phyloP scores from a whole-genome alignment of 306 rosid genomes.

The Castanopsis chinensis region DNA sequence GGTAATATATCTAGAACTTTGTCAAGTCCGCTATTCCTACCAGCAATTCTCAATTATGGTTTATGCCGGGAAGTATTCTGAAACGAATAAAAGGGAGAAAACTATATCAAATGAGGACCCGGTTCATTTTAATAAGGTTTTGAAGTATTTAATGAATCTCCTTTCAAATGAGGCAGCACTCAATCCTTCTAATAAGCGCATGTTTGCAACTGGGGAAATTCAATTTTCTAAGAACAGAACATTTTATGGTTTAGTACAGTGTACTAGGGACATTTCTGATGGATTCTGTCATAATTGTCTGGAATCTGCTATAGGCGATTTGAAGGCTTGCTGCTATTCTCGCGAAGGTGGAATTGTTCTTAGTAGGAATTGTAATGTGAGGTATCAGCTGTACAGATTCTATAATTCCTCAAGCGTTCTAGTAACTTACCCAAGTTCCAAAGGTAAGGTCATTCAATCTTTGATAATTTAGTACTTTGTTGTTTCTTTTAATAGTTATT shows the following conservation, averaged over 20 bases:
- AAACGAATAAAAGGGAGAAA: slow-evolving; percentile 18
- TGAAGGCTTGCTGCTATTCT: slow-evolving; percentile 32
- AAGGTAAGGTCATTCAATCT: slow-evolving; percentile 11
- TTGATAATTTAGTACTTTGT: too few relatives aligned
- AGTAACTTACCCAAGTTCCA: slow-evolving; percentile 17
- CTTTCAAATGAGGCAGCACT: slow-evolving; percentile 32
- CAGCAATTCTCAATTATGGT: slow-evolving; percentile 21
- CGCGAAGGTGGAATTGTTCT: slow-evolving; percentile 37
- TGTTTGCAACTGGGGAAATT: slow-evolving; percentile 51
- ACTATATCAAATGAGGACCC: slow-evolving; percentile 11
- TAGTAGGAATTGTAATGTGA: slow-evolving; percentile 44
- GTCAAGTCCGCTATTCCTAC: slow-evolving; percentile 56
- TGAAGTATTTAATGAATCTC: slow-evolving; percentile 24
- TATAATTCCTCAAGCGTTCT: not conserved
- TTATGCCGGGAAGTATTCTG: slow-evolving; percentile 35
- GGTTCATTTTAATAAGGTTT: not conserved
- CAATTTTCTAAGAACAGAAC: slow-evolving; percentile 4
- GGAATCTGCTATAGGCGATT: slow-evolving; percentile 39
- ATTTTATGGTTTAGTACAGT: slow-evolving; percentile 59
- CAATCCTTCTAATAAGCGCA: slow-evolving; percentile 4
- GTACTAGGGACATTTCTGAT: slow-evolving; percentile 44
- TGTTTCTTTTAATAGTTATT: too few relatives aligned
- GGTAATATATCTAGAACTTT: slow-evolving; percentile 48
- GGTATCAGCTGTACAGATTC: slow-evolving; percentile 37
- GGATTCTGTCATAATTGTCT: slow-evolving; percentile 32